Base-by-base conservation (phyloP, 2,329 filamentous ascomycete genomes). In the Fusarium coicis region DNA sequence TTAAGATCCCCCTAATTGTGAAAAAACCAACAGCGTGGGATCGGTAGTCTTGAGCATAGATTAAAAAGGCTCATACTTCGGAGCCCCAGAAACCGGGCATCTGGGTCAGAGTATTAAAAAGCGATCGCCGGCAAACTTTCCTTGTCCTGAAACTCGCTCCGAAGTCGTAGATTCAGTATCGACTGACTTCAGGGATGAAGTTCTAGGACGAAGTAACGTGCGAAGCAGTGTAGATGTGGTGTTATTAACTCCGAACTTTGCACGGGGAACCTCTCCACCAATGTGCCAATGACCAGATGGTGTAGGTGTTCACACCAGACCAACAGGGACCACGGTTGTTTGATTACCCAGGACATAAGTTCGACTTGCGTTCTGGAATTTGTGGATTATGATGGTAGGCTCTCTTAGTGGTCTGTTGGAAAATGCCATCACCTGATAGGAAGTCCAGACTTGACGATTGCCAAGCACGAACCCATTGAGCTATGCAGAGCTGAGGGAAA, bases 341-440 rank as follows among this genome's bases (percentile, higher is more conserved):
- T 56, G 55, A 46, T 59, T 63, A 64, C 58, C 58, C 53, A 44
- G 47, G 55, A 53, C 36, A 42, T 49, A 66, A 50, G 63, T 75
- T 76, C 70, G 68, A 65, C 49, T 55, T 56, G 64, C 47, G 49
- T 76, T 77, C 76, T 77, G 59, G 73, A 77, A 77, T 62, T 49
- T 63, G 57, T 65, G 70, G 73, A 58, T 49, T 60, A 61, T 65
- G 42, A 58, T 57, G 61, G 65, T 44, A 65, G 62, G 43, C 47
- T 65, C 65, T 55, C 26, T 42, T 39, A 26, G 61, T 72, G 76
- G 67, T 68, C 62, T 73, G 68, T 73, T 74, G 53, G 57, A 59
- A 52, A 59, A 37, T 63, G 43, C 32, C 37, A 66, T 76, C 65
- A 63, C 61, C 68, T 73, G 66, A 69, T 53, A 58, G 72, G 69